phyloP scores from a whole-genome alignment of 768 basidiomycete genomes.

The Boletus vinaceobasis region DNA sequence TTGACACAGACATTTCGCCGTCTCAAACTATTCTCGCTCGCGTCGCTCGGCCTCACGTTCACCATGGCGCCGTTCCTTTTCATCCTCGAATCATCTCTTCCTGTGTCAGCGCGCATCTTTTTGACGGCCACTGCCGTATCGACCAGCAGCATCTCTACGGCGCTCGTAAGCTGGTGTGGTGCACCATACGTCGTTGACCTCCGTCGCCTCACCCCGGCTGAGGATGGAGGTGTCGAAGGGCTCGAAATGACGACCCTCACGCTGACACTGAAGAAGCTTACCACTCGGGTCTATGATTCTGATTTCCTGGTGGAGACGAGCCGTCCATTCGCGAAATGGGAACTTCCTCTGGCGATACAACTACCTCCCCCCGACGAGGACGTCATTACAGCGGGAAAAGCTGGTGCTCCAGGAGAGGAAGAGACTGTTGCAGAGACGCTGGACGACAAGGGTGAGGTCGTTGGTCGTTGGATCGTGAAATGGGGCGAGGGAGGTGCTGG shows the following conservation, averaged over 20 bases:
- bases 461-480: slow-evolving; percentile 76
- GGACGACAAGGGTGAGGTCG: slow-evolving; percentile 51
- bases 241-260: slow-evolving; percentile 71
- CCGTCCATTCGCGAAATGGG: slow-evolving; percentile 79
- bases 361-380: slow-evolving; percentile 39
- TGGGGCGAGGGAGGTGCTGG: slow-evolving; percentile 70
- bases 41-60: slow-evolving; percentile 66
- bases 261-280: slow-evolving; percentile 52
- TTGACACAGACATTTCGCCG: slow-evolving; percentile 68
- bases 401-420: slow-evolving; percentile 46
- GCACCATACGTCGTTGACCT: slow-evolving; percentile 71
- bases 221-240: slow-evolving; percentile 45
- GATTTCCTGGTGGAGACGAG: slow-evolving; percentile 63
- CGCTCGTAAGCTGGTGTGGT: slow-evolving; percentile 66
- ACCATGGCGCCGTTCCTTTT: slow-evolving; percentile 79
- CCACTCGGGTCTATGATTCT: slow-evolving; percentile 73
- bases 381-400: slow-evolving; percentile 27
- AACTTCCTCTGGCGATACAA: slow-evolving; percentile 55
- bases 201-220: slow-evolving; percentile 45
- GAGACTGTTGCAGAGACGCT: slow-evolving; percentile 81
- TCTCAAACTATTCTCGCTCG: slow-evolving; percentile 80
- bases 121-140: slow-evolving; percentile 68
- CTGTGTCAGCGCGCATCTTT: slow-evolving; percentile 61
- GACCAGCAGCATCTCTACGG: slow-evolving; percentile 72
- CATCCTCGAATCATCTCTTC: slow-evolving; percentile 73